A percentile compares a stretch with the other conserved stretches of the same genome.
Conservation (phyloP, 768 basidiomycete species). For the Lactarius deliciosus region DNA sequence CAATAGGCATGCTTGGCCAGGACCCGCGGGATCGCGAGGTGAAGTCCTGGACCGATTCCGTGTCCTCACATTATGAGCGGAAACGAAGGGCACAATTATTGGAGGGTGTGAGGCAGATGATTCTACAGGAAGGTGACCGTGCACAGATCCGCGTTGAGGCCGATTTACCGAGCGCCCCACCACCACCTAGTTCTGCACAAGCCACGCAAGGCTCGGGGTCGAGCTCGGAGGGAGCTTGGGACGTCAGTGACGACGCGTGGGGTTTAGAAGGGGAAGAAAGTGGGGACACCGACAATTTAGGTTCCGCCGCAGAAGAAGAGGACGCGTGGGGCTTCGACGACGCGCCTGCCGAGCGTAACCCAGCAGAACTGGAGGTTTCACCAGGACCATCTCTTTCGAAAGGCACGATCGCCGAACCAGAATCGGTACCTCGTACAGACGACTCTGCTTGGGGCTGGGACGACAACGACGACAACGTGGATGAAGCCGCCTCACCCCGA, state of each 20-base stretch:
- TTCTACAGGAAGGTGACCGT: constrained; percentile 44
- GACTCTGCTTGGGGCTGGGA: constrained; percentile 79
- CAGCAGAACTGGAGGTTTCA: neutral
- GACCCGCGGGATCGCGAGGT: constrained; percentile 52
- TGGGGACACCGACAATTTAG: constrained; percentile 28
- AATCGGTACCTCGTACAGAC: constrained; percentile 29
- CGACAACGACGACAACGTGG: constrained; percentile 45
- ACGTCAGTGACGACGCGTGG: constrained; percentile 44
- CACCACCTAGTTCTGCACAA: constrained; percentile 5
- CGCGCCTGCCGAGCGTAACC: constrained; percentile 43
- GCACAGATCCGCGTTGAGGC: constrained; percentile 41
- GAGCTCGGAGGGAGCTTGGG: constrained; percentile 27
- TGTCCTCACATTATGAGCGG: constrained; percentile 76
- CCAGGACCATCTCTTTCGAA: constrained; percentile 18
- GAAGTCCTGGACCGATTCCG: constrained; percentile 64
- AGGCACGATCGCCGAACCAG: constrained; percentile 29
- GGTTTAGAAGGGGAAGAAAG: constrained; percentile 43
- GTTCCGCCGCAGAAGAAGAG: constrained; percentile 32
- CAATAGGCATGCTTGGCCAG: constrained; percentile 51
- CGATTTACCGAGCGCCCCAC: constrained; percentile 6
- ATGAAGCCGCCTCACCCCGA: constrained; percentile 19
- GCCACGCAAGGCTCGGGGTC: constrained; percentile 16
- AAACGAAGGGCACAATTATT: constrained; percentile 67
- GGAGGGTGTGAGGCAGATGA: constrained; percentile 55
- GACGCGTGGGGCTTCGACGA: constrained; percentile 46